Percentiles rank a stretch among this genome's conserved stretches.
Conservation (phyloP, 2,329 filamentous ascomycete species). For the Malbranchea zuffiana region DNA sequence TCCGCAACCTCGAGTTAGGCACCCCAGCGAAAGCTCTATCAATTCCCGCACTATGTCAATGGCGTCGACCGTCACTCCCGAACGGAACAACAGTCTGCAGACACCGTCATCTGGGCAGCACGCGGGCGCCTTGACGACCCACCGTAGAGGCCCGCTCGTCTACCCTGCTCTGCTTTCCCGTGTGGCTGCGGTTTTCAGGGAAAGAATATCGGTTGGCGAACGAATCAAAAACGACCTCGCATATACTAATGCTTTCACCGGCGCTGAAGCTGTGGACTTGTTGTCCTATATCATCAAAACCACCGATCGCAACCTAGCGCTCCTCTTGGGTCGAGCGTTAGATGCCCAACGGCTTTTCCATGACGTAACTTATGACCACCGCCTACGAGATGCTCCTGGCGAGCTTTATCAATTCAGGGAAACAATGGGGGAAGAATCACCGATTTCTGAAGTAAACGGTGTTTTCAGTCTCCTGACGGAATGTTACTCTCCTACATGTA, state of each 20-base stretch:
- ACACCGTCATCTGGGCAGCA: conserved; percentile 43
- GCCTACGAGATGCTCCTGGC: conserved; percentile 80
- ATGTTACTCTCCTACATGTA: conserved; percentile 97
- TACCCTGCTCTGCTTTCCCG: conserved; percentile 91
- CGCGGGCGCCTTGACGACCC: conserved; percentile 46
- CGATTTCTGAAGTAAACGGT: conserved; percentile 68
- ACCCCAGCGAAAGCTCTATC: conserved; percentile 34
- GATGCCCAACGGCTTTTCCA: conserved; percentile 99
- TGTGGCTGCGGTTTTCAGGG: conserved; percentile 83
- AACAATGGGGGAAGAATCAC: conserved; percentile 67
- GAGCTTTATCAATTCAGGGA: conserved; percentile 98
- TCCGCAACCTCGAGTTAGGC: conserved; percentile 23
- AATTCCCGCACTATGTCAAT: conserved; percentile 71
- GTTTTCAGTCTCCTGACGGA: conserved; percentile 94
- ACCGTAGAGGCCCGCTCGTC: conserved; percentile 66
- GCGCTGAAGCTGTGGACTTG: conserved; percentile 88
- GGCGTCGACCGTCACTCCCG: conserved; percentile 58
- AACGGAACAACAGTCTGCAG: conserved; percentile 48
- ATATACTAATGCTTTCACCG: conserved; percentile 95
- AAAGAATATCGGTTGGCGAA: conserved; percentile 75
- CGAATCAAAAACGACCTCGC: conserved; percentile 92
- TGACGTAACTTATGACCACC: conserved; percentile 95
- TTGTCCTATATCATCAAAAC: conserved; percentile 96
- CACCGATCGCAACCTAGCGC: conserved; percentile 83
- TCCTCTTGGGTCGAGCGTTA: conserved; percentile 79